Evolutionary conservation across 352 stramenopile genomes (phyloP), one percentile per base, ranked within the genome.

Genomic region (Phytophthora melonis): DNA sequence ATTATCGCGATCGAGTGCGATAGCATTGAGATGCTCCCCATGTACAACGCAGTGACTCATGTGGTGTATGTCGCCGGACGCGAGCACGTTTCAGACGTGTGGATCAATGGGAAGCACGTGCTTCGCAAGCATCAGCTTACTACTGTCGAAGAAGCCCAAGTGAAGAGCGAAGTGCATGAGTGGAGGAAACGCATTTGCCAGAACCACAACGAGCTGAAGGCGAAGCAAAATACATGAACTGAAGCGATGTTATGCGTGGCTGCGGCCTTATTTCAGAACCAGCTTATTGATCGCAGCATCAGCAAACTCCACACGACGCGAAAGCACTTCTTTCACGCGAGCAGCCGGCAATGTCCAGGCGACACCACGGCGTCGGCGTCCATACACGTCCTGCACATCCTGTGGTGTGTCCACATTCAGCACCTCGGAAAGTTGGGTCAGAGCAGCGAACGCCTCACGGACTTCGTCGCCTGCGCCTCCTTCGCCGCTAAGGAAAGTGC

Each of bases 41-140:
- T 94, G 80, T 94, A 93, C 74, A 88, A 89, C 74, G 79, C 88
- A 57, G 79, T 95, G 58, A 93, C 82, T 62, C 90, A 96, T 68
- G 63, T 97, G 19, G 89, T 97, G 19, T 97, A 97, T 63, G 81
- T 86, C 19, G 81, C 82, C n/a, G 81, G 81, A n/a, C 81, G 88
- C 14, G 79, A 93, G 68, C 82, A 95, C 79, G 90, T 97, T 43
- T 93, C 87, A 43, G 89, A 97, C 72, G 90, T 95, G 8, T 97
- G 87, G 88, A 90, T 97, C 52, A 85, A 92, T 47, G 91, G 91
- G 27, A 93, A 91, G 73, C 81, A 83, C 3, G 74, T 97, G 54
- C 72, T 97, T 32, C 61, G 62, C 19, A 73, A 84, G 39, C 81
- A 81, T 34, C 69, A 88, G 65, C 75, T 97, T 14, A 87, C 76